A percentile compares a stretch with the other conserved stretches of the same genome.
Evolutionary conservation across 306 rosid genomes (phyloP).

Genomic region (Quercus robur): DNA sequence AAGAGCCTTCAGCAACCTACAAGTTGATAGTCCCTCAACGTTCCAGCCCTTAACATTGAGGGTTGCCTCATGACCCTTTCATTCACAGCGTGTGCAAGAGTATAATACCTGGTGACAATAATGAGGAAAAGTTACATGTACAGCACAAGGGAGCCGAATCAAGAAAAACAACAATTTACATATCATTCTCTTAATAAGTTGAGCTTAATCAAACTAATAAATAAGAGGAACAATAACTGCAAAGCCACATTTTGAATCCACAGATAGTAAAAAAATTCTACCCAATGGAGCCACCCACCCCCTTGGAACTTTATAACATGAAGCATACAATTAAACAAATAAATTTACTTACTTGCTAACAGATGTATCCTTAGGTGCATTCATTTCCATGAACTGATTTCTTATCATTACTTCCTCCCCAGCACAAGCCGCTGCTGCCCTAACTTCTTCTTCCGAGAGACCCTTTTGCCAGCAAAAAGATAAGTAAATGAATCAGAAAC

Average conservation of each 20-base stretch:
- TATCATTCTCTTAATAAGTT: neutral
- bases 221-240: neutral
- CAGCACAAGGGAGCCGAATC: neutral
- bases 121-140: neutral
- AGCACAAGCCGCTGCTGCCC: constrained; percentile 93
- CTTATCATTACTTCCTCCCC: constrained; percentile 97
- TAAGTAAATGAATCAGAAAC: neutral
- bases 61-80: constrained; percentile 88
- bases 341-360: constrained; percentile 73
- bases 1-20: constrained; percentile 50
- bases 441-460: constrained; percentile 97
- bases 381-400: constrained; percentile 89
- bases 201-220: neutral
- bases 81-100: constrained; percentile 95
- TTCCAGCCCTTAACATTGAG: constrained; percentile 90
- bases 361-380: constrained; percentile 88
- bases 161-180: constrained; percentile 13
- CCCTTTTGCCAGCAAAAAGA: constrained; percentile 59
- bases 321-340: constrained; percentile 16
- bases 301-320: constrained; percentile 1
- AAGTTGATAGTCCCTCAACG: constrained; percentile 95
- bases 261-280: neutral
- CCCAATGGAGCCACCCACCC: constrained; percentile 4
- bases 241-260: neutral
- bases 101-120: constrained; percentile 70